A percentile compares a stretch with the other conserved stretches of the same genome.
Conservation (phyloP, 225 moss, liverwort and hornwort species). For the Takakia lepidozioides region DNA sequence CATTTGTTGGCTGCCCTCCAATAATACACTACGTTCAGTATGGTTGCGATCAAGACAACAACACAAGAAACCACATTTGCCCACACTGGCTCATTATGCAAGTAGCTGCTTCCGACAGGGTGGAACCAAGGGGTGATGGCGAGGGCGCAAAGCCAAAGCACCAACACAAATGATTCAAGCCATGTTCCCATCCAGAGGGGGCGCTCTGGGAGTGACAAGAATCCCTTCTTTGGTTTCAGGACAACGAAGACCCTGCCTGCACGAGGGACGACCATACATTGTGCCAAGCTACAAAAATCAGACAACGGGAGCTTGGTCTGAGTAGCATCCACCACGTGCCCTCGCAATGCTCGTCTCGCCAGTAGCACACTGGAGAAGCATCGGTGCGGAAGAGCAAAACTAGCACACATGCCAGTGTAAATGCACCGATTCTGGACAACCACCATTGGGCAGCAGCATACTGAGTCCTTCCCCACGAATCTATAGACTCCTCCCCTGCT, state of each 20-base stretch:
- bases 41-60: slow-evolving; percentile 4
- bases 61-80: slow-evolving; percentile 7
- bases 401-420: slow-evolving; percentile 7
- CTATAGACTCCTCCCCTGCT: slow-evolving; percentile 4
- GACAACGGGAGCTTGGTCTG: slow-evolving; percentile 36
- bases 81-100: slow-evolving; percentile 10
- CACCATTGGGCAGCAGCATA: slow-evolving; percentile 20
- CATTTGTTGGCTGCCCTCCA: not conserved
- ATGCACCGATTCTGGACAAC: slow-evolving; percentile 16
- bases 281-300: slow-evolving; percentile 17
- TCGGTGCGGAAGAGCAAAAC: slow-evolving; percentile 18
- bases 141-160: slow-evolving; percentile 15
- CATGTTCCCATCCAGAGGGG: slow-evolving; percentile 9
- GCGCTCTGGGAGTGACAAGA: slow-evolving; percentile 13
- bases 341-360: slow-evolving; percentile 24
- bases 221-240: slow-evolving; percentile 5
- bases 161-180: slow-evolving; percentile 1
- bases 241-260: slow-evolving; percentile 11
- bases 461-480: not conserved
- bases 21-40: not conserved
- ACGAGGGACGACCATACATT: not conserved
- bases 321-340: slow-evolving; percentile 24
- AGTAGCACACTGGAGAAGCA: slow-evolving; percentile 19
- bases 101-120: slow-evolving; percentile 22
- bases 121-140: slow-evolving; percentile 22